A percentile compares a stretch with the other conserved stretches of the same genome.
Evolutionary conservation across 257 asterid species (phyloP).

Genomic region (Penstemon davidsonii): DNA sequence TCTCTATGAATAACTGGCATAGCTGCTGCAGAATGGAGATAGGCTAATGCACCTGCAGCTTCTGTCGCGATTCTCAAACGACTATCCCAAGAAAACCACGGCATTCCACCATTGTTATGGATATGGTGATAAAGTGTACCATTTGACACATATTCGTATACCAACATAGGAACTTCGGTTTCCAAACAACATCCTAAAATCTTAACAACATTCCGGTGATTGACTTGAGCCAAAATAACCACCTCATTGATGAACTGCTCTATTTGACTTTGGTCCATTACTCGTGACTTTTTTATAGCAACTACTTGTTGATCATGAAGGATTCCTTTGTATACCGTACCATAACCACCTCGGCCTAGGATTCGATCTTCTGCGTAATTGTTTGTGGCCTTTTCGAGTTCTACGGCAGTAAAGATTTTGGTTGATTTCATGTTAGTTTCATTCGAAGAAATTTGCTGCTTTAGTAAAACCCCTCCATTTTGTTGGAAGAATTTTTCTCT

Average conservation of each 20-base stretch:
- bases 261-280: slow-evolving; percentile 34
- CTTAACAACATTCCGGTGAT: slow-evolving; percentile 45
- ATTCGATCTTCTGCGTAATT: slow-evolving; percentile 40
- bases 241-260: slow-evolving; percentile 50
- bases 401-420: slow-evolving; percentile 37
- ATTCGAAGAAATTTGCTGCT: slow-evolving; percentile 35
- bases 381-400: slow-evolving; percentile 43
- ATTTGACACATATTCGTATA: slow-evolving; percentile 37
- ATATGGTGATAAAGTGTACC: slow-evolving; percentile 37
- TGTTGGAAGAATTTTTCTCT: slow-evolving; percentile 49
- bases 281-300: slow-evolving; percentile 40
- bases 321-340: slow-evolving; percentile 44
- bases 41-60: slow-evolving; percentile 43
- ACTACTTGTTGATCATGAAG: slow-evolving; percentile 34
- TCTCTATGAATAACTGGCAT: slow-evolving; percentile 47
- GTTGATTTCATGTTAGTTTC: slow-evolving; percentile 26
- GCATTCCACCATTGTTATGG: slow-evolving; percentile 25
- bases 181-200: slow-evolving; percentile 49
- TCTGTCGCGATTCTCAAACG: slow-evolving; percentile 40
- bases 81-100: slow-evolving; percentile 46
- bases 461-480: slow-evolving; percentile 49
- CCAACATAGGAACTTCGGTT: slow-evolving; percentile 40
- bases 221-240: slow-evolving; percentile 43
- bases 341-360: slow-evolving; percentile 50
- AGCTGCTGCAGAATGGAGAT: slow-evolving; percentile 45